Base-by-base conservation (phyloP, 139 green algal species). In the Chlorokybus atmophyticus region DNA sequence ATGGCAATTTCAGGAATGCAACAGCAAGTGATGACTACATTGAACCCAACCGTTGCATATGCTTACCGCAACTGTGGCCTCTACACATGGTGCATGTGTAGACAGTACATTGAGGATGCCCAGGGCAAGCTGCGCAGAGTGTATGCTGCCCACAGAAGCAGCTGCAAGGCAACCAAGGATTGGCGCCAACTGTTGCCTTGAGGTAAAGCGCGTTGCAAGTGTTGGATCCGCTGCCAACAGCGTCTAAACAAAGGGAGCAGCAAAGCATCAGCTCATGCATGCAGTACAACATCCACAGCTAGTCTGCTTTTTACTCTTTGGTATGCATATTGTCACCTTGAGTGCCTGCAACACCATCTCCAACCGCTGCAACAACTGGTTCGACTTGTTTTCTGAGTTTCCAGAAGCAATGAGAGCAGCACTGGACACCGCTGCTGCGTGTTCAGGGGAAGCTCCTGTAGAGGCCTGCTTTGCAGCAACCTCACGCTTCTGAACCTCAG, bases 181-280 rank as follows among this genome's bases (percentile, higher is more conserved):
- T 0, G 85, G 84, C 5, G 77, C 70, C 5, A 93, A 40, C 0
- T 84, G 79, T 6, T 75, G 65, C 0, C 59, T 56, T 3, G 74
- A 79, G 8, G 80, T 70, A 55, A 93, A 57, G 53, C 93, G 56
- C 4, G 76, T 83, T 50, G 86, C 66, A 59, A 93, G 68, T 19
- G 69, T 66, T 5, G 85, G 79, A 29, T 76, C 60, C 1, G 39
- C 52, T 7, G 84, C 72, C 48, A 94, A 59, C 49, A 90, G 49
- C 1, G 62, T 40, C 1, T 48, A 53, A n/a, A n/a, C n/a, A n/a
- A n/a, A n/a, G n/a, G n/a, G n/a, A n/a, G n/a, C n/a, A n/a, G n/a
- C n/a, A n/a, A n/a, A n/a, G n/a, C n/a, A n/a, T n/a, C n/a, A n/a
- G n/a, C n/a, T n/a, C n/a, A n/a, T n/a, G n/a, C n/a, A n/a, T n/a